Conservation (phyloP, 768 basidiomycete species). For the Mrakia blollopis region DNA sequence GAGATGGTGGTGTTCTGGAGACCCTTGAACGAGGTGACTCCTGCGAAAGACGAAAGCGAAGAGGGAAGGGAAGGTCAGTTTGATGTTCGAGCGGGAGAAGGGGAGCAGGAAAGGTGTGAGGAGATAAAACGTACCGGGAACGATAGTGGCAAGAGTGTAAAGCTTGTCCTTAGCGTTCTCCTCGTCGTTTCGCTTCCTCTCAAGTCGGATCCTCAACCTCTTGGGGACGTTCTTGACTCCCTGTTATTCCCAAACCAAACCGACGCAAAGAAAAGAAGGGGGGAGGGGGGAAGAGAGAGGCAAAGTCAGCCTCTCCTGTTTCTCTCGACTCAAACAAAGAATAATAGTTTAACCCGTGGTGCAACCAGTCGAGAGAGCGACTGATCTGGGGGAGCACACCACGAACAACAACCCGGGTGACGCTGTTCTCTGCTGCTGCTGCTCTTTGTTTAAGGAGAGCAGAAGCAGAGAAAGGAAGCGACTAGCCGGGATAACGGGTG, state of each 20-base stretch:
- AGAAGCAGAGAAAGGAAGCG: background rate
- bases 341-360: background rate
- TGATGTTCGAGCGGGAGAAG: background rate
- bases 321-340: background rate
- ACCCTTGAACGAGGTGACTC: conserved; percentile 52
- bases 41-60: background rate
- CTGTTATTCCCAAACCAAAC: background rate
- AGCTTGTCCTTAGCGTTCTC: conserved; percentile 98
- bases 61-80: background rate
- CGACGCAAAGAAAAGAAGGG: background rate
- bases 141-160: conserved; percentile 80
- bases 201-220: conserved; percentile 85
- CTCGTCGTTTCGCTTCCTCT: conserved; percentile 98
- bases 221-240: conserved; percentile 93
- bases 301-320: background rate
- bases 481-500: conserved; percentile 7
- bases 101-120: conserved; percentile 52
- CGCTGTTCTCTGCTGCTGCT: background rate
- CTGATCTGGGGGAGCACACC: background rate
- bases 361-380: background rate
- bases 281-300: background rate
- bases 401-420: background rate
- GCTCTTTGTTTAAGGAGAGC: background rate
- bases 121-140: conserved; percentile 55
- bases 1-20: conserved; percentile 79